phyloP scores from a whole-genome alignment of 352 stramenopile species.

The Albugo candida region DNA sequence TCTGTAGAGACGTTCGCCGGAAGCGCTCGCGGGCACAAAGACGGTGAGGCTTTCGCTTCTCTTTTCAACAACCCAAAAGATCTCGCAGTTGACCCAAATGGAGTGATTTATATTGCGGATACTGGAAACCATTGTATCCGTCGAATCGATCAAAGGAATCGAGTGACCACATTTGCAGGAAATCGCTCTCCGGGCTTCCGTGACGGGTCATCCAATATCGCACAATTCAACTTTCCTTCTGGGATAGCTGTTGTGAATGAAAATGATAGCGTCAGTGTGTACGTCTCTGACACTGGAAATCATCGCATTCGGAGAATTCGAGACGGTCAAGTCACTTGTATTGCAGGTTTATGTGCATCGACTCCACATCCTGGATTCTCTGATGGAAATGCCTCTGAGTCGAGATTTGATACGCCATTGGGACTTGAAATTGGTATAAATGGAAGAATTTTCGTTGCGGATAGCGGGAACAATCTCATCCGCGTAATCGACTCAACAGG shows the following conservation, averaged over 20 bases:
- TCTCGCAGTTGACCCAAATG: constrained; percentile 79
- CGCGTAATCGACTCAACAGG: constrained; percentile 60
- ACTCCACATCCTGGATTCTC: constrained; percentile 72
- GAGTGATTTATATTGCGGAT: constrained; percentile 89
- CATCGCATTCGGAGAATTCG: constrained; percentile 59
- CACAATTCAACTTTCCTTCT: constrained; percentile 42
- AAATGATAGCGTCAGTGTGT: constrained; percentile 20
- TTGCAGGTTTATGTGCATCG: constrained; percentile 71
- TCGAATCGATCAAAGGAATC: constrained; percentile 31
- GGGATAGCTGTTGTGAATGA: constrained; percentile 35
- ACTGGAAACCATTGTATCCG: constrained; percentile 87
- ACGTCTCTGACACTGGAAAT: constrained; percentile 65
- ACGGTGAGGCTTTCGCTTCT: constrained; percentile 42
- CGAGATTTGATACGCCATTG: constrained; percentile 84
- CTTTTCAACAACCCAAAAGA: constrained; percentile 81
- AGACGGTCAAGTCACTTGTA: constrained; percentile 56
- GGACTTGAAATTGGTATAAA: constrained; percentile 64
- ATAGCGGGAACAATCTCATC: constrained; percentile 92
- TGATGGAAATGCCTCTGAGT: constrained; percentile 54
- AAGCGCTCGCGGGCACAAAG: constrained; percentile 46
- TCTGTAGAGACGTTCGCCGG: constrained; percentile 81
- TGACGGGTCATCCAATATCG: constrained; percentile 19
- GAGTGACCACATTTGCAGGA: constrained; percentile 37
- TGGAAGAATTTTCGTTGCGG: constrained; percentile 84
- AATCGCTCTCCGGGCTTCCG: constrained; percentile 22